phyloP scores from a whole-genome alignment of 2,329 filamentous ascomycete species.

The Coccinonectria pachysandricola region DNA sequence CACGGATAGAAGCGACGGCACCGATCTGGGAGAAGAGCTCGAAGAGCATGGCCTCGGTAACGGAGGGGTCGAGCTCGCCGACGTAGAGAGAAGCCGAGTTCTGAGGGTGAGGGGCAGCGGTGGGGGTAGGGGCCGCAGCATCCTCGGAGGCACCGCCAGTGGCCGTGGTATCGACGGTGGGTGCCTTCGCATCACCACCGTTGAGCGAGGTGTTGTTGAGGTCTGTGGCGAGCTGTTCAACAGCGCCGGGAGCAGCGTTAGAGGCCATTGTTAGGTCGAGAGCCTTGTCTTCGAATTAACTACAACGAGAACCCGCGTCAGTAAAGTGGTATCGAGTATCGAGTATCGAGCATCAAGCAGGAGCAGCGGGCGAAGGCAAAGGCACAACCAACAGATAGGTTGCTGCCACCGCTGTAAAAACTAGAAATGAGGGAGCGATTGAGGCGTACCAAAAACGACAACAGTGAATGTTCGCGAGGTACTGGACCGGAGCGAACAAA shows the following conservation, averaged over 20 bases:
- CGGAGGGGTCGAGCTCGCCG: slow-evolving; percentile 92
- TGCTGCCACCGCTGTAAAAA: no score
- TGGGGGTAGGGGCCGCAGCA: slow-evolving; percentile 59
- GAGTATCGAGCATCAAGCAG: slow-evolving; percentile 1
- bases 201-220: slow-evolving; percentile 63
- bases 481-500: slow-evolving; percentile 19
- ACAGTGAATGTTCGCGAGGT: slow-evolving; percentile 21
- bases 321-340: slow-evolving; percentile 8
- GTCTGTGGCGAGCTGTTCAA: slow-evolving; percentile 74
- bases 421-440: no score
- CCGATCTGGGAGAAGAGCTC: slow-evolving; percentile 99
- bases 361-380: slow-evolving; percentile 1
- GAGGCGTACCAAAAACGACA: no score
- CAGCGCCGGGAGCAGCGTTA: slow-evolving; percentile 48
- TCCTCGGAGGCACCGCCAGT: slow-evolving; percentile 40
- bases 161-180: slow-evolving; percentile 68
- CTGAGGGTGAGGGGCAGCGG: slow-evolving; percentile 68
- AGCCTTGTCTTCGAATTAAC: slow-evolving; percentile 10
- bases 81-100: slow-evolving; percentile 98
- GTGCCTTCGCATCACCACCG: slow-evolving; percentile 55
- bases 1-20: slow-evolving; percentile 96
- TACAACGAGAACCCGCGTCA: slow-evolving; percentile 9
- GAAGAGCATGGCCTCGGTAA: slow-evolving; percentile 99
- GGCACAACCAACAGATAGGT: no score
- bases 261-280: slow-evolving; percentile 45